Evolutionary conservation across 495 filamentous ascomycete genomes (phyloP), one percentile per base, ranked within the genome.

Genomic region (Trichocladium uniseriatum): DNA sequence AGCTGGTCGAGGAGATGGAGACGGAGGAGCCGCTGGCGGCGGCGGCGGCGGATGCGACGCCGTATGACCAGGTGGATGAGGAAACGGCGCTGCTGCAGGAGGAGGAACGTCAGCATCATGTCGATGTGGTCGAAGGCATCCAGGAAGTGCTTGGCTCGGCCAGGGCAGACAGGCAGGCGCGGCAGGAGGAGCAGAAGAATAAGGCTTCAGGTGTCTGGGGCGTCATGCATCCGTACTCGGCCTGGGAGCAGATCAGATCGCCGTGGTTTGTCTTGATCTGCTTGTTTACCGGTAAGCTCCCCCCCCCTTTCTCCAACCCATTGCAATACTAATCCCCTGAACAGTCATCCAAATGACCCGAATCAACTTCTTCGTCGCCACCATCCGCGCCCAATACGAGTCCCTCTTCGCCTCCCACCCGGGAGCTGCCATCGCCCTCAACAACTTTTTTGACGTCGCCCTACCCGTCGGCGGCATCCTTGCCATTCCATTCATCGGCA

Each of bases 311-410:
- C 8, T 11, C 44, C 6, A 13, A 13, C 18, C 43, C 18, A 24
- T 34, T 38, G 6, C 27, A 11, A 8, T 29, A 38, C 11, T 34
- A 29, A 28, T 18, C 14, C 3, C 5, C 1, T 7, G 32, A 13
- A 5, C 29, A 61, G 75, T 92, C 19, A 65, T 94, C 16, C 88
- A 92, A 65, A 95, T 94, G 90, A 87, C 84, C 0, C 80, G 91
- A 15, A 95, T 96, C 64, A 97, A 97, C 69, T 98, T 89, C 74
- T 98, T 98, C 58, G 87, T 98, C 27, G 89, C 92, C 1, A 92
- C 92, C 2, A 80, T 98, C 51, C 80, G 83, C 16, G 73, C 81
- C 7, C 92, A 98, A 63, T 96, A 96, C 67, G 76, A 79, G 34
- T 81, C 80, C 58, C 74, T 98, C 9, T 76, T 98, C n/a, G 65